Percentiles rank a stretch among this genome's conserved stretches.
These are phyloP conservation scores for Trichosanthes cucumerina DNA, from an alignment of 306 rosid genomes.

Conservation along the genomic window DNA sequence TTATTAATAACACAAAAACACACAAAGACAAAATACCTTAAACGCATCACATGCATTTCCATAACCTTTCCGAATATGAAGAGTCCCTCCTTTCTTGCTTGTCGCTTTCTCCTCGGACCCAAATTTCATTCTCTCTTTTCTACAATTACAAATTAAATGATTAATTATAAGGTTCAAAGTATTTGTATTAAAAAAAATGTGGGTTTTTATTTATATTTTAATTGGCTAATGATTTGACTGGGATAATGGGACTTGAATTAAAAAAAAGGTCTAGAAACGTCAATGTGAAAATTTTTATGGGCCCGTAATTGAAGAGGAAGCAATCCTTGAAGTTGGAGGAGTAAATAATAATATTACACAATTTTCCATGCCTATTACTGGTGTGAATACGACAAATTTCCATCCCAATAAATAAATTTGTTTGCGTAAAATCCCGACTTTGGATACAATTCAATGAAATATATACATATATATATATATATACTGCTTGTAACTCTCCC, in stretches of 20 bases:
- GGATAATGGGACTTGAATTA: no score
- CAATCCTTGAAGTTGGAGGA: neutral
- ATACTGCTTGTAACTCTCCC: neutral
- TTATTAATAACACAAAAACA: neutral
- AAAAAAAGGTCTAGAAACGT: no score
- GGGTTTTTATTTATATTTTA: no score
- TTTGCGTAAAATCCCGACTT: neutral
- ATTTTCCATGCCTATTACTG: neutral
- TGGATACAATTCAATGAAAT: neutral
- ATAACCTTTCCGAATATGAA: conserved; percentile 11
- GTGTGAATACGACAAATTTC: conserved; percentile 7
- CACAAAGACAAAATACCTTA: conserved; percentile 2
- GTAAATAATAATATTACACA: neutral
- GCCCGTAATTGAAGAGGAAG: neutral
- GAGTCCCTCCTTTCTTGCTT: neutral
- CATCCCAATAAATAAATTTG: neutral
- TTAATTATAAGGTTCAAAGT: neutral
- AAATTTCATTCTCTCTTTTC: neutral
- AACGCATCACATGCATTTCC: conserved; percentile 9
- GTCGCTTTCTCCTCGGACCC: conserved; percentile 5
- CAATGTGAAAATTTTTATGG: neutral
- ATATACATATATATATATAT: no score
- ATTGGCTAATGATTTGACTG: no score
- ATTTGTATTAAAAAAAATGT: neutral
- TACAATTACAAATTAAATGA: neutral